Base-by-base conservation (phyloP, 2,329 filamentous ascomycete species). In the Elsinoe perseae region DNA sequence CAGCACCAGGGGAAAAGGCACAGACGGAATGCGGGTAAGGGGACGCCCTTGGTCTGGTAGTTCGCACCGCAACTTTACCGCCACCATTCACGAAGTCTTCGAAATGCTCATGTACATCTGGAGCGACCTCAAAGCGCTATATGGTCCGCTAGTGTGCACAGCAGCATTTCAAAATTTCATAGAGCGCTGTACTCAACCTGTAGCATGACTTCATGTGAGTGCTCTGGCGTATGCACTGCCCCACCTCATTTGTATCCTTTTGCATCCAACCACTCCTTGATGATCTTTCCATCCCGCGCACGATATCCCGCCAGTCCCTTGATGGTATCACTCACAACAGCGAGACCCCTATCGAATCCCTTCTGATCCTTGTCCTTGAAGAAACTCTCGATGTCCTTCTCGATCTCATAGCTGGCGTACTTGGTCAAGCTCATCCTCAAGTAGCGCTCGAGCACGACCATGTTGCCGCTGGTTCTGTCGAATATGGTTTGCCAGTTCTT, bases 401-500 rank as follows among this genome's bases (percentile, higher is more conserved):
- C 80, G 14, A 82, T 78, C 60, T 80, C 79, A 12, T 77, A 73
- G 64, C 89, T 84, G 2, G 87, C 82, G 69, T 95, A 97, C 67
- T 87, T 87, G 65, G 82, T 82, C 63, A 98, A 75, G 43, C 84
- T 84, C 63, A 87, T 77, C 63, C 87, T 84, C 64, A 98, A 75
- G 73, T 95, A 95, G 48, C 92, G 84, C 73, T 98, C 92, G 14
- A 96, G 77, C 2, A 96, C 82, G 27, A 96, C 86, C 61, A 89
- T 87, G 73, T 96, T 96, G 40, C 78, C 77, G 68, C 81, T 83
- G 56, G 97, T 78, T 70, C 86, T 86, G 59, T 81, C 74, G 54
- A 84, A 79, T 43, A 95, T 80, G 32, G 80, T 76, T 27, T 82
- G 77, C 87, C 92, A 98, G 73, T 95, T 85, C 42, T 80, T 77